Percentiles rank a stretch among this genome's conserved stretches.
These are phyloP conservation scores for Cytospora piceae DNA, from an alignment of 2,329 filamentous ascomycete genomes.

Conservation along the genomic window DNA sequence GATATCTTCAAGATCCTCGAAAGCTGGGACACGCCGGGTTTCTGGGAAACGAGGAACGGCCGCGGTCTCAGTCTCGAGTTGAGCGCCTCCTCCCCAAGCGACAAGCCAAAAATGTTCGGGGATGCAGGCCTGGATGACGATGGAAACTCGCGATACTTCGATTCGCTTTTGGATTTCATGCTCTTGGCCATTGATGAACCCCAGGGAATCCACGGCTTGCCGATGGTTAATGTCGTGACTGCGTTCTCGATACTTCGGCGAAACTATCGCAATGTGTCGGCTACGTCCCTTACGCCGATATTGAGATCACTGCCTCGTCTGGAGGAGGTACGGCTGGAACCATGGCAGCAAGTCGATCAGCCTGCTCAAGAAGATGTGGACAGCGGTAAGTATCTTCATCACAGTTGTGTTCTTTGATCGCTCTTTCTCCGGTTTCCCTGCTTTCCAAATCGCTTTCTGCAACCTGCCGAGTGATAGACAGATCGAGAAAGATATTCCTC, in stretches of 20 bases:
- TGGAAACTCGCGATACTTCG: conserved; percentile 35
- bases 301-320: conserved; percentile 27
- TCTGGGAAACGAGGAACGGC: conserved; percentile 19
- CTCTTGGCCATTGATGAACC: conserved; percentile 24
- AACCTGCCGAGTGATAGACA: neutral
- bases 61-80: conserved; percentile 35
- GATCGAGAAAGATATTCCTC: no score
- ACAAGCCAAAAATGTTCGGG: conserved; percentile 32
- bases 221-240: conserved; percentile 25
- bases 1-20: conserved; percentile 35
- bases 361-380: conserved; percentile 29
- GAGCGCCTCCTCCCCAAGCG: conserved; percentile 33
- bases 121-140: conserved; percentile 34
- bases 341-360: conserved; percentile 29
- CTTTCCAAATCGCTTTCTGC: neutral
- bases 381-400: conserved; percentile 20
- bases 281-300: conserved; percentile 25
- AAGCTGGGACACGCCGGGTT: conserved; percentile 32
- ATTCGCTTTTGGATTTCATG: conserved; percentile 34
- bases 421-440: neutral
- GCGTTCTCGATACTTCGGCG: conserved; percentile 27
- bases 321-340: conserved; percentile 28
- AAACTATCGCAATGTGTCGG: conserved; percentile 29
- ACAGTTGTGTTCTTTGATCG: neutral
- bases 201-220: conserved; percentile 28